Evolutionary conservation across 768 basidiomycete genomes (phyloP), one percentile per base, ranked within the genome.

Genomic region (Mycena rebaudengoi): DNA sequence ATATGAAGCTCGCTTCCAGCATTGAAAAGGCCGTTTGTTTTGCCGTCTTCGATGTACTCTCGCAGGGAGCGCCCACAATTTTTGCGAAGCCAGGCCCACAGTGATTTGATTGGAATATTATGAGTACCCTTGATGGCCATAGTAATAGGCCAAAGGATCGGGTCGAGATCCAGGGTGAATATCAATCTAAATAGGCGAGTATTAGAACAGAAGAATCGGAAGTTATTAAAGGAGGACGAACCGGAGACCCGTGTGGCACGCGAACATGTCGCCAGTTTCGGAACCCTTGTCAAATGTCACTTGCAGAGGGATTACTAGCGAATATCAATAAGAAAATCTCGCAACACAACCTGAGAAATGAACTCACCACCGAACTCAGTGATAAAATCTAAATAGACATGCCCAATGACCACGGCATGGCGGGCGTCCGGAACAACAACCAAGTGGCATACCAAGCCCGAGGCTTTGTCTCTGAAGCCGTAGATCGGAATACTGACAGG

Each of bases 91-190:
- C 70, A 71, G 21, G 55, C 62, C 70, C 73, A 74, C 11, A 70
- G 45, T 21, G 64, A 64, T 55, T 74, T 70, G 21, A 70, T 70
- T 3, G 68, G 65, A 4, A 69, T 74, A 33, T 74, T 73, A 35
- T 62, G 33, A 11, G 53, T 66, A 51, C 71, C 71, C 12, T 64
- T 63, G 14, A 74, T 29, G 30, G 70, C 62, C 3, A 67, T 33
- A n/a, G 58, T 33, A 13, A 65, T 43, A 5, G 69, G 71, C 32
- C 49, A 72, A 23, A 54, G 12, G 7, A 61, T 40, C 1, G 26
- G 18, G 23, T 62, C 52, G 33, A 70, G 54, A 3, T 74, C 70
- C 11, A 68, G 70, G 51, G 52, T 63, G 40, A 14, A 62, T 33
- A 18, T 37, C 18, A 18, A 33, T 58, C 45, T 40, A 26, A 37